These are phyloP conservation scores for Erodium maritimum DNA, from an alignment of 345 rosid species.

Conservation along the genomic window DNA sequence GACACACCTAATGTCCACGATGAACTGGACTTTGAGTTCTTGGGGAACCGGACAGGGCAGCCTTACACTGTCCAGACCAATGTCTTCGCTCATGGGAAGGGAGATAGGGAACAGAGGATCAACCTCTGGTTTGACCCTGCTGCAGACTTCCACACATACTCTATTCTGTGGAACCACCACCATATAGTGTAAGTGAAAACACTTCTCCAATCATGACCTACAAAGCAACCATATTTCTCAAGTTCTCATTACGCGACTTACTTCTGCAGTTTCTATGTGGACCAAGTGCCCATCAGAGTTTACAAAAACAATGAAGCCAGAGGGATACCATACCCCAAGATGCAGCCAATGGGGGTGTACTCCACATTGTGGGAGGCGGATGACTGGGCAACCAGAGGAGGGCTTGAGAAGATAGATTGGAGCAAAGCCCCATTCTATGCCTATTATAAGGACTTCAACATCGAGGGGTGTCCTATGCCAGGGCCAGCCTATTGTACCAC, in stretches of 20 bases:
- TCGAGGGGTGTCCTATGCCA: conserved; percentile 79
- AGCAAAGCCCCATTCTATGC: conserved; percentile 77
- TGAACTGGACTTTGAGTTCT: conserved; percentile 84
- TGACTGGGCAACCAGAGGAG: conserved; percentile 97
- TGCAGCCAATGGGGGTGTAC: conserved; percentile 78
- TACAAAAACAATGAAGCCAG: conserved; percentile 72
- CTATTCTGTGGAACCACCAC: conserved; percentile 64
- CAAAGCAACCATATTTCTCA: not conserved
- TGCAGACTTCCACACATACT: conserved; percentile 55
- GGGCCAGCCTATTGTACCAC: conserved; percentile 59
- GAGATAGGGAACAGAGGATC: conserved; percentile 76
- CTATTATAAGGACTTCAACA: conserved; percentile 76
- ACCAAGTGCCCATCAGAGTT: conserved; percentile 74
- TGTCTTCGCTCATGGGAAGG: conserved; percentile 81
- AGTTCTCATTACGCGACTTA: not conserved
- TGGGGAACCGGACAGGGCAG: conserved; percentile 81
- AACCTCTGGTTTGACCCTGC: conserved; percentile 96
- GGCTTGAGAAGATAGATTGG: conserved; percentile 86
- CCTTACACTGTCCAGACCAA: conserved; percentile 93
- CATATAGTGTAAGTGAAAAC: conserved; percentile 49
- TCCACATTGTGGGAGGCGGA: conserved; percentile 98
- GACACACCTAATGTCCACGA: conserved; percentile 54
- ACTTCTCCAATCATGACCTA: not conserved
- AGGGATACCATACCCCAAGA: conserved; percentile 51
- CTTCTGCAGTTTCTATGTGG: conserved; percentile 52